Evolutionary conservation across 2,329 filamentous ascomycete genomes (phyloP).

Genomic region (Paecilomyces sp.): DNA sequence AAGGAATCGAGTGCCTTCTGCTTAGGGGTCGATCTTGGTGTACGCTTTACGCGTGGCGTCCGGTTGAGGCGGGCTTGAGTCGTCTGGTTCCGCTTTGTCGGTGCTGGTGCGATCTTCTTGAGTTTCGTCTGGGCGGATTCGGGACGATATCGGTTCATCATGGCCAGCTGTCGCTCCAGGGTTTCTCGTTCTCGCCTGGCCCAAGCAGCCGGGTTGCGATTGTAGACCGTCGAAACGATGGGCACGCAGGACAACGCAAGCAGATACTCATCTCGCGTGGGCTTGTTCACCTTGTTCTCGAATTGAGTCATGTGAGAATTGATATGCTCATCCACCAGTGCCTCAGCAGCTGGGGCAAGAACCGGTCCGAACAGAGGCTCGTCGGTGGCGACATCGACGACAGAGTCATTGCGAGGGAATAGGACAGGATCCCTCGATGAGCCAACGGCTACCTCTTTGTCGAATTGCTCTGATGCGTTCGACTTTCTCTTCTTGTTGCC

Average conservation of each 20-base stretch:
- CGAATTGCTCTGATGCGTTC: constrained; percentile 24
- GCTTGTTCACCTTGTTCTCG: constrained; percentile 34
- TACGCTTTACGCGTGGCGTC: constrained; percentile 28
- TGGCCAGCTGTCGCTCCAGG: constrained; percentile 31
- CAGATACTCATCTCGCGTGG: constrained; percentile 38
- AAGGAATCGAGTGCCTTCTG: constrained; percentile 31
- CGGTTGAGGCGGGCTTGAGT: constrained; percentile 22
- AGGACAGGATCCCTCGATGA: constrained; percentile 34
- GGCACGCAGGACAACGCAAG: constrained; percentile 38
- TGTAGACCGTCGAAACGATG: constrained; percentile 35
- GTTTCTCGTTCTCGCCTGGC: constrained; percentile 35
- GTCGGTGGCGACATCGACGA: constrained; percentile 25
- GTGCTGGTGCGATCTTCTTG: constrained; percentile 36
- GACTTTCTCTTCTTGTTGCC: constrained; percentile 32
- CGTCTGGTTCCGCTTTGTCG: constrained; percentile 20
- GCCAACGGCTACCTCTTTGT: constrained; percentile 17
- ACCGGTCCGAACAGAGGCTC: constrained; percentile 35
- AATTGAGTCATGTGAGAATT: constrained; percentile 35
- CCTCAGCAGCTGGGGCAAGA: constrained; percentile 25
- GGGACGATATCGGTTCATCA: constrained; percentile 33
- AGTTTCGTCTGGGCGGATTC: constrained; percentile 21
- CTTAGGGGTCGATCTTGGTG: constrained; percentile 34
- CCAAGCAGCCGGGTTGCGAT: constrained; percentile 38
- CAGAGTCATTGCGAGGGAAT: constrained; percentile 32
- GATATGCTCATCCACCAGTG: constrained; percentile 36